Percentiles rank a stretch among this genome's conserved stretches.
Evolutionary conservation across 352 stramenopile species (phyloP).

Genomic region (Sclerospora graminicola): DNA sequence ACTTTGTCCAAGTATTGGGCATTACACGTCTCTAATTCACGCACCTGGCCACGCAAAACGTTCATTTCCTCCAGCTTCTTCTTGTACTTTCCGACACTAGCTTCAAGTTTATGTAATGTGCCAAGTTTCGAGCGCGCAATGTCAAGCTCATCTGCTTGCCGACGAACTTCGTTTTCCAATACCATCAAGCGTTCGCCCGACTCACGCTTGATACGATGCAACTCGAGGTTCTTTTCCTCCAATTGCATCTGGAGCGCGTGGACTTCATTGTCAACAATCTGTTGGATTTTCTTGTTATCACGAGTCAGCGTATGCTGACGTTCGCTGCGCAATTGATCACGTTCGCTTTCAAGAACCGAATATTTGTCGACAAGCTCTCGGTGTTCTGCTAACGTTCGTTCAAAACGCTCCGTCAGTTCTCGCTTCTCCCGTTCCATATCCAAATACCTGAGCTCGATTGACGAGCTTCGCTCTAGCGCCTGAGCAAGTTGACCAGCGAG

Average conservation of each 20-base stretch:
- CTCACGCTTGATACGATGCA: conserved; percentile 63
- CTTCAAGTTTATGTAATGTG: conserved; percentile 69
- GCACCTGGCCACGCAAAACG: conserved; percentile 56
- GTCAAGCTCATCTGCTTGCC: conserved; percentile 76
- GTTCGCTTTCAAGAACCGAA: conserved; percentile 45
- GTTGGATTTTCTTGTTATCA: conserved; percentile 84
- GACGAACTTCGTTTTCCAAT: conserved; percentile 79
- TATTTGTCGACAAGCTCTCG: conserved; percentile 34
- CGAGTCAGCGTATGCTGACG: conserved; percentile 64
- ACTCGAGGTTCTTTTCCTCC: conserved; percentile 69
- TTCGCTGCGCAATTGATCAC: conserved; percentile 56
- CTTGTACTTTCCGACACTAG: conserved; percentile 77
- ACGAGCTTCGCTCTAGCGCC: conserved; percentile 53
- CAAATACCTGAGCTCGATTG: conserved; percentile 61
- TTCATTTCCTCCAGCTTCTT: conserved; percentile 84
- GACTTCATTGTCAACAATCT: conserved; percentile 78
- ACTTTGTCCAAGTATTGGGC: conserved; percentile 78
- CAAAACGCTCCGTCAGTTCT: conserved; percentile 59
- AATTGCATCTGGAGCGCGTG: conserved; percentile 63
- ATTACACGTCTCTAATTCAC: conserved; percentile 71
- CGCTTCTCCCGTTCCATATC: conserved; percentile 75
- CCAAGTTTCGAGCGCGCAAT: conserved; percentile 81
- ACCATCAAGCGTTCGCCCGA: conserved; percentile 65
- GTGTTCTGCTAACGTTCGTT: conserved; percentile 44
- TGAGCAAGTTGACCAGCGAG: conserved; percentile 46